These are phyloP conservation scores for Bimuria novae-zelandiae DNA, from an alignment of 2,329 filamentous ascomycete genomes.

Conservation along the genomic window DNA sequence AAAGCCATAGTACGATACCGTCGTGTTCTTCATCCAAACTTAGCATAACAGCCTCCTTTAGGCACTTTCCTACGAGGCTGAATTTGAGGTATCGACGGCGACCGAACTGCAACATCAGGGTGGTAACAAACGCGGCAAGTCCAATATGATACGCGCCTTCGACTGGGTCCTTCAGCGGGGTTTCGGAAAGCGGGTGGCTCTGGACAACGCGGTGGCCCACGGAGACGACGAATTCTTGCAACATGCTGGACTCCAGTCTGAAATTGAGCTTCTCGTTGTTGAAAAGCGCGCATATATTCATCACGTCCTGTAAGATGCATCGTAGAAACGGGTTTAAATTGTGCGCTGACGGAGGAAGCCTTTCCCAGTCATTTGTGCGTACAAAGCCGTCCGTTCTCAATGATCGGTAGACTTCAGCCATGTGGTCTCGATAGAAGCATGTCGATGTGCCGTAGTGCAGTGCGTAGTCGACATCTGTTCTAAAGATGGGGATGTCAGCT, in stretches of 20 bases:
- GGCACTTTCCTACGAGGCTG: background rate
- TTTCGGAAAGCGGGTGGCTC: background rate
- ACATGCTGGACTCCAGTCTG: background rate
- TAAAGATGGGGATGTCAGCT: background rate
- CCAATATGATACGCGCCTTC: background rate
- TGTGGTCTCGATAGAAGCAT: background rate
- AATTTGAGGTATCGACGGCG: background rate
- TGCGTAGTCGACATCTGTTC: background rate
- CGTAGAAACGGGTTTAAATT: background rate
- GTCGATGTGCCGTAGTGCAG: background rate
- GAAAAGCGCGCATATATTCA: background rate
- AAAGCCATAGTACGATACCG: background rate
- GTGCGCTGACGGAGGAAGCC: background rate
- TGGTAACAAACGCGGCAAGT: background rate
- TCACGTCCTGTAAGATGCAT: background rate
- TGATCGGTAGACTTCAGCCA: background rate
- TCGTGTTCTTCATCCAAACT: background rate
- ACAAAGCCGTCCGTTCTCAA: background rate
- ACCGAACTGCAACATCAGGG: background rate
- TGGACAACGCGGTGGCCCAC: background rate
- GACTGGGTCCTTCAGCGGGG: background rate
- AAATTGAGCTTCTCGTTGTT: background rate
- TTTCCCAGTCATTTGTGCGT: background rate
- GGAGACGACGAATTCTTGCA: background rate
- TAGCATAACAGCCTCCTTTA: background rate